Conservation (phyloP, 202 grass and related monocot species). For the Panicum virgatum region DNA sequence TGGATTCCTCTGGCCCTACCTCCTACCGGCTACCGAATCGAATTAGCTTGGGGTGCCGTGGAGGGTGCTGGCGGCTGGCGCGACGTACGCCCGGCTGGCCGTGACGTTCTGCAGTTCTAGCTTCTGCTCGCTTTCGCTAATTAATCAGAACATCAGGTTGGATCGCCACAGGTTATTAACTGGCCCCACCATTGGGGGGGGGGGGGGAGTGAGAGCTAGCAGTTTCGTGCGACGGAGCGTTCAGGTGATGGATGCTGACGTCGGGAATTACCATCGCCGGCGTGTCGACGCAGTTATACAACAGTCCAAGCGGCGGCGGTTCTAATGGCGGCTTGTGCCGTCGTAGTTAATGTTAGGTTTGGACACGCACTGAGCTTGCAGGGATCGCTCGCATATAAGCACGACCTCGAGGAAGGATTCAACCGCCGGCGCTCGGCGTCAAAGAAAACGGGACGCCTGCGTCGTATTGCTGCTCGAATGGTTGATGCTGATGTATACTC, state of each 20-base stretch:
- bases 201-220: too few species aligned
- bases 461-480: not conserved
- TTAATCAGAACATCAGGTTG: not conserved
- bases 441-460: not conserved
- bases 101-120: not conserved
- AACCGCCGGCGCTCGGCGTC: not conserved
- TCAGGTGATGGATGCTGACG: not conserved
- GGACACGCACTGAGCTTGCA: not conserved
- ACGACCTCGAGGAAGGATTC: not conserved
- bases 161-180: not conserved
- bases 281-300: not conserved
- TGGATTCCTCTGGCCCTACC: too few species aligned
- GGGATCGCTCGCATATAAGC: not conserved
- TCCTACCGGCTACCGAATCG: too few species aligned
- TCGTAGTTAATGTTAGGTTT: not conserved
- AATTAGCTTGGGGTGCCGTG: too few species aligned
- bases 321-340: slow-evolving; percentile 1
- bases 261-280: not conserved
- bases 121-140: not conserved
- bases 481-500: not conserved
- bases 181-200: not conserved
- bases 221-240: not conserved
- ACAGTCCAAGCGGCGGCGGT: not conserved
- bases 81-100: not conserved
- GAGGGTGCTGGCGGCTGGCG: too few species aligned